These are phyloP conservation scores for Gynostemma pentaphyllum DNA, from an alignment of 306 rosid species.

Conservation along the genomic window DNA sequence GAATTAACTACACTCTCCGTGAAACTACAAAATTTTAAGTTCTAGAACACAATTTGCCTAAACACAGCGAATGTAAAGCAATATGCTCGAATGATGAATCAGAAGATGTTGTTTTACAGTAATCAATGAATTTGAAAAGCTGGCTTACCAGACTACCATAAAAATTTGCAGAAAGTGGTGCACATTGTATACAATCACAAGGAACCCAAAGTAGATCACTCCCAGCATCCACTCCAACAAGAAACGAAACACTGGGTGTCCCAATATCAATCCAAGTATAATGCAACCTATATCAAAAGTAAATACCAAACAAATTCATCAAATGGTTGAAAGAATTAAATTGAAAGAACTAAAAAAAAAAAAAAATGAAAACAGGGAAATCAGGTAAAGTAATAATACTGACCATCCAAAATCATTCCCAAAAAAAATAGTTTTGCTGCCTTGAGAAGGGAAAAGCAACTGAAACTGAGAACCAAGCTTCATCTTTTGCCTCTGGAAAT, in stretches of 20 bases:
- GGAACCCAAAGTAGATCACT: conserved; percentile 96
- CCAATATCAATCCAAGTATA: conserved; percentile 92
- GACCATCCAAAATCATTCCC: conserved; percentile 94
- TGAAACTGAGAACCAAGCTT: conserved; percentile 42
- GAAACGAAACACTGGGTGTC: conserved; percentile 78
- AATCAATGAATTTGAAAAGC: neutral
- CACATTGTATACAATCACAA: conserved; percentile 82
- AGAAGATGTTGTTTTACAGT: neutral
- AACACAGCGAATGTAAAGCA: neutral
- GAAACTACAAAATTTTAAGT: neutral
- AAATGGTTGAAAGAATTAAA: neutral
- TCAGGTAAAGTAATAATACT: conserved; percentile 10
- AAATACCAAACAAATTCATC: neutral
- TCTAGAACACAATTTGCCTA: neutral
- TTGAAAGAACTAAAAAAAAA: neutral
- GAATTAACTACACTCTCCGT: neutral
- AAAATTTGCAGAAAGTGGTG: conserved; percentile 64
- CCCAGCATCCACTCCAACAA: conserved; percentile 90
- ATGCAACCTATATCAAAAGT: conserved; percentile 59
- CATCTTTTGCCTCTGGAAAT: conserved; percentile 50
- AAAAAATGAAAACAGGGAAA: neutral
- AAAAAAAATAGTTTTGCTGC: conserved; percentile 55
- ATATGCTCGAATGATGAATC: neutral
- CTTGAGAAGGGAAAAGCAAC: conserved; percentile 62
- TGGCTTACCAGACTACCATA: conserved; percentile 59